Evolutionary conservation across 2,329 filamentous ascomycete genomes (phyloP).

Genomic region (Rutstroemia sydowiana): DNA sequence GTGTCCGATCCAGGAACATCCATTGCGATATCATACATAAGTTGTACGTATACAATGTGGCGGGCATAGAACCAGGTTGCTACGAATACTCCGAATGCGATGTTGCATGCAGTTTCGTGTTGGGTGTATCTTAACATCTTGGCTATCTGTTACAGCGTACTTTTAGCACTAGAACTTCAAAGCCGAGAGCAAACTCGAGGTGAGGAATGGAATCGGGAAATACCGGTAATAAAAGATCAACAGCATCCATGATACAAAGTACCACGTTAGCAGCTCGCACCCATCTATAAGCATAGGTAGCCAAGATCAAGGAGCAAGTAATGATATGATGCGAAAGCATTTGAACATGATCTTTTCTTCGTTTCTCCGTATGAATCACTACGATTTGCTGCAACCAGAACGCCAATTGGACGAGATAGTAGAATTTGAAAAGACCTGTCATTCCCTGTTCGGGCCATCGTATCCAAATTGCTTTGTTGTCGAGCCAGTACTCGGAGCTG

Average conservation of each 20-base stretch:
- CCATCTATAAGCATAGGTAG: neutral
- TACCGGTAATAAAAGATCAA: neutral
- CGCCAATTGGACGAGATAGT: neutral
- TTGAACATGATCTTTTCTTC: neutral
- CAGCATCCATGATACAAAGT: neutral
- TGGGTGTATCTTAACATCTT: neutral
- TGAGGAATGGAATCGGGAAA: neutral
- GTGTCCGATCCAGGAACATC: neutral
- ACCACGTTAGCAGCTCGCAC: neutral
- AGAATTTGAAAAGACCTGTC: neutral
- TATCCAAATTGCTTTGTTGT: neutral
- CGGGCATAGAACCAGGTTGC: neutral
- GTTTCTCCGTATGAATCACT: neutral
- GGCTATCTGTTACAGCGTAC: neutral
- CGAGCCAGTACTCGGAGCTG: neutral
- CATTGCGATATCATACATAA: neutral
- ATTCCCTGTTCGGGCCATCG: neutral
- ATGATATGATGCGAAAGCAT: neutral
- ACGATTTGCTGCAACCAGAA: neutral
- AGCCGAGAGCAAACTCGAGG: too few species aligned
- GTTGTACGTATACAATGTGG: neutral
- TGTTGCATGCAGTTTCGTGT: neutral
- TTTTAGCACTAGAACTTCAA: neutral
- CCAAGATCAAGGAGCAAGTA: neutral
- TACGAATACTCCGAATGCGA: neutral